Evolutionary conservation across 176 grass and related monocot genomes (phyloP), one percentile per base, ranked within the genome.

Genomic region (Carex myosuroides): DNA sequence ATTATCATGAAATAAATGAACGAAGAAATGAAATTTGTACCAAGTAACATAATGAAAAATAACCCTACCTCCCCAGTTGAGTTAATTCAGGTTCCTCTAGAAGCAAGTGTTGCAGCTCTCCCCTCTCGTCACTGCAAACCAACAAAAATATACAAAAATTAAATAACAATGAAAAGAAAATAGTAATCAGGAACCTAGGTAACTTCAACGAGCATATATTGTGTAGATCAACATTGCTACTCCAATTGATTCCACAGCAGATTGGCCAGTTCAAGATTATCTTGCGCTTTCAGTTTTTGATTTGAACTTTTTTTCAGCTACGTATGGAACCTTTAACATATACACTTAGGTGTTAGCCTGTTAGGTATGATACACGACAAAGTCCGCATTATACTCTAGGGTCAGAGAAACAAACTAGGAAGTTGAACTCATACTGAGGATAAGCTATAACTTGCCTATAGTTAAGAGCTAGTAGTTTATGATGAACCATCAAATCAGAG

Each of bases 21-120:
- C 10, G 72, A 65, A 60, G 17, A 79, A 54, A 83, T n/a, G 0
- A n/a, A 81, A 87, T 10, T 60, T n/a, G 4, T 6, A 16, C 22
- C 46, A 29, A 29, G 29, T 29, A 70, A 14, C 9, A 44, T 42
- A 48, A 71, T 35, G 26, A 85, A 68, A 42, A 80, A 60, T 53
- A 83, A 81, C 63, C 91, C 84, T 86, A 85, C 96, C 93, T 95
- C 53, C 85, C 91, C 42, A 90, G 46, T 9, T 93, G 86, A 21
- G 88, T 86, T 72, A 99, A 85, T 82, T 95, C 93, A 32, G 89
- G 86, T 46, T 98, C 96, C 88, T 87, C 83, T 60, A 95, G 85
- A 81, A 98, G 89, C 86, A 98, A 89, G 75, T 91, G 88, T 95
- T 91, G 84, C 79, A 98, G 85, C 44, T 87, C 86, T 20, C 79